Base-by-base conservation (phyloP, 345 rosid genomes). In the Excoecaria agallocha region DNA sequence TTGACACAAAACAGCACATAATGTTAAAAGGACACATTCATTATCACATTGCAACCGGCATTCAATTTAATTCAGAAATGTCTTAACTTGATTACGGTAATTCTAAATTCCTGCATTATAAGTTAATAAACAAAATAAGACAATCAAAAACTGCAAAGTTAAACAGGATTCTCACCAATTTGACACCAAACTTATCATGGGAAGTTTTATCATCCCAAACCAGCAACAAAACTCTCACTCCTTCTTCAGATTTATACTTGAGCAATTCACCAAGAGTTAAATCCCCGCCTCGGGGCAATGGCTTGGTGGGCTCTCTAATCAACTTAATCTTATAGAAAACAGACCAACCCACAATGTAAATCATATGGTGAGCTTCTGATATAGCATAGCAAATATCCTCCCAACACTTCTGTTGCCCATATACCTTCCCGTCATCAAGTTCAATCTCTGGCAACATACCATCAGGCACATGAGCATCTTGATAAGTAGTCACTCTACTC, bases 141-240 rank as follows among this genome's bases (percentile, higher is more conserved):
- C 25, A 35, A 6, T 50, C 16, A 22, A 75, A 13, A 50, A 5
- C 0, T n/a, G 68, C 20, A 57, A 20, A 11, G 5, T 24, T 15
- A 6, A 39, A 12, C 15, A 59, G 69, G 71, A 74, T 43, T 63
- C 90, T 86, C 77, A 95, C 97, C 80, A 85, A 88, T 17, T 68
- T 77, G 45, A 93, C 55, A 62, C 92, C 89, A 11, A 84, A 85
- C 69, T 86, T 90, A 54, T 88, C 92, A 30, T 85, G 93, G 12
- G 99, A 95, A 66, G 97, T 90, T 84, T 83, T 95, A 78, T 95
- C 99, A 55, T 95, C 97, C 99, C 98, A 95, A 12, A 93, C 83
- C 81, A 95, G 84, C 68, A 93, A 62, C 88, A 95, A 74, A 68
- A 93, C 96, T 12, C 99, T 76, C 54, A 95, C 98, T 48, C 99